Percentiles rank a stretch among this genome's conserved stretches.
Conservation (phyloP, 2,329 filamentous ascomycete species). For the Tolypocladium paradoxum region DNA sequence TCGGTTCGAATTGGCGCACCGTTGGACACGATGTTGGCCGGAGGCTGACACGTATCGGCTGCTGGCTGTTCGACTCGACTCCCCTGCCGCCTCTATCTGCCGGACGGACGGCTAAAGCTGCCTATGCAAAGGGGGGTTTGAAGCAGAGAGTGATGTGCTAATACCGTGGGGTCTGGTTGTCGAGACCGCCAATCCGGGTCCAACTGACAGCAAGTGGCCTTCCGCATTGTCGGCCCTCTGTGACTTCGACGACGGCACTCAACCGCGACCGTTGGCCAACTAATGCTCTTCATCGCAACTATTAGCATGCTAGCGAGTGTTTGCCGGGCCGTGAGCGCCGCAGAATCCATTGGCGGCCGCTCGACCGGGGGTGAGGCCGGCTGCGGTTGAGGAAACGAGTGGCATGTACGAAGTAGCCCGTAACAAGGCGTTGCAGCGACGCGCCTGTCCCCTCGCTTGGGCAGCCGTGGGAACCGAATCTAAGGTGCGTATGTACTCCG, state of each 20-base stretch:
- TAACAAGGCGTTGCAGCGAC: not conserved
- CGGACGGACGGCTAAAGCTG: not conserved
- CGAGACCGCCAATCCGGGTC: not conserved
- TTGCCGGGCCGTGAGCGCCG: not conserved
- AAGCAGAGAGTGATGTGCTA: not conserved
- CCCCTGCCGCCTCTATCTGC: not conserved
- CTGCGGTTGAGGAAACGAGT: not conserved
- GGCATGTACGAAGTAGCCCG: not conserved
- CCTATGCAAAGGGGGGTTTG: not conserved
- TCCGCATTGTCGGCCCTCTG: not conserved
- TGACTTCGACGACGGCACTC: not conserved
- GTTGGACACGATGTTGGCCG: not conserved
- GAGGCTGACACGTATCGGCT: not conserved
- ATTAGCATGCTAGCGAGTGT: not conserved
- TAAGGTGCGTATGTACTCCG: not conserved
- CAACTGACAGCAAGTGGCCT: not conserved
- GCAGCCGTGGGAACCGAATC: not conserved
- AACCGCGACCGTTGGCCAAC: not conserved
- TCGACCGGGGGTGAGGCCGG: not conserved
- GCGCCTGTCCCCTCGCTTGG: not conserved
- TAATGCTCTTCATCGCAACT: not conserved
- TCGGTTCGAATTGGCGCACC: not conserved
- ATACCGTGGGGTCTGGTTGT: not conserved
- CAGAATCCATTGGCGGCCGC: not conserved
- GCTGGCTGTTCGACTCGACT: not conserved